Evolutionary conservation across 2,329 filamentous ascomycete genomes (phyloP).

Genomic region (Colletotrichum simmondsii): DNA sequence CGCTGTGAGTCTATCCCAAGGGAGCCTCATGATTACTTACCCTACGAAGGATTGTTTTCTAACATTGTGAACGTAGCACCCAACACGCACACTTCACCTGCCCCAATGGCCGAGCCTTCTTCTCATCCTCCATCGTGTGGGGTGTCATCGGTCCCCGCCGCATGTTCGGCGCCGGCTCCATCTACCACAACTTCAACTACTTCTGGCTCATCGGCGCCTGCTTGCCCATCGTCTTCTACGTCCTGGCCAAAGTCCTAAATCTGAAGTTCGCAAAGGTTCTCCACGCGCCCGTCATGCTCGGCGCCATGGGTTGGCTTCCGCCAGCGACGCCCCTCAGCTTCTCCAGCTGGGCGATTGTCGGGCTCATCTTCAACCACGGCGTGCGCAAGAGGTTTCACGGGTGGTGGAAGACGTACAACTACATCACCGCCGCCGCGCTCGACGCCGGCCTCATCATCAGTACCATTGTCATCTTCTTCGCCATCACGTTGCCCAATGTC

Average conservation of each 20-base stretch:
- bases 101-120: slow-evolving; percentile 54
- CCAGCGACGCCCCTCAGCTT: slow-evolving; percentile 71
- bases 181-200: slow-evolving; percentile 35
- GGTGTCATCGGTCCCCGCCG: slow-evolving; percentile 66
- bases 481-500: slow-evolving; percentile 45
- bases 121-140: slow-evolving; percentile 67
- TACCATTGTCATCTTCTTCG: slow-evolving; percentile 45
- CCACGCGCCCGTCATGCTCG: slow-evolving; percentile 67
- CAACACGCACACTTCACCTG: slow-evolving; percentile 52
- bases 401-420: slow-evolving; percentile 66
- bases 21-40: neutral
- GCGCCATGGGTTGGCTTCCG: slow-evolving; percentile 63
- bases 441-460: slow-evolving; percentile 51
- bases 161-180: slow-evolving; percentile 61
- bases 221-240: slow-evolving; percentile 60
- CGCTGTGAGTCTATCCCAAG: neutral
- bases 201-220: slow-evolving; percentile 54
- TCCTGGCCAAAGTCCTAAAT: slow-evolving; percentile 44
- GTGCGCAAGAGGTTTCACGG: slow-evolving; percentile 64
- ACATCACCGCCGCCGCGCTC: slow-evolving; percentile 51
- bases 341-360: slow-evolving; percentile 67
- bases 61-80: slow-evolving; percentile 43
- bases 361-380: slow-evolving; percentile 67
- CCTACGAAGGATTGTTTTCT: neutral
- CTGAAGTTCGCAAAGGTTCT: slow-evolving; percentile 57